Evolutionary conservation across 805 yeast genomes (phyloP).

Genomic region (Debaryomyces castellii): DNA sequence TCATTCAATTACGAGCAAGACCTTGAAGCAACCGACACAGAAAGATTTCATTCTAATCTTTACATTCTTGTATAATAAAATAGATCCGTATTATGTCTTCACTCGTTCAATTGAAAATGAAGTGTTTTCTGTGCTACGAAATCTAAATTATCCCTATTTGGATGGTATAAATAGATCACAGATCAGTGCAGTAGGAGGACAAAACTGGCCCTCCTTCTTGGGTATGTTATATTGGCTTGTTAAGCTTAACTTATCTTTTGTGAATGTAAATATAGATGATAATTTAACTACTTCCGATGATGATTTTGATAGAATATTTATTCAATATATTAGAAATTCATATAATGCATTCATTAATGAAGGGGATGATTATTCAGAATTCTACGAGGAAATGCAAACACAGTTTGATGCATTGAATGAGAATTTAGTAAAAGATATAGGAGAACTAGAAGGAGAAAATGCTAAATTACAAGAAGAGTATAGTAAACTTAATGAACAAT

Average conservation of each 20-base stretch:
- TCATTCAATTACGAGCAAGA: slow-evolving; percentile 63
- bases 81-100: slow-evolving; percentile 79
- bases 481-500: slow-evolving; percentile 42
- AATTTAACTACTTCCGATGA: slow-evolving; percentile 39
- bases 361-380: slow-evolving; percentile 60
- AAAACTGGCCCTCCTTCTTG: slow-evolving; percentile 79
- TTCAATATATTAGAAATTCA: slow-evolving; percentile 61
- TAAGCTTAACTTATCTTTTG: slow-evolving; percentile 44
- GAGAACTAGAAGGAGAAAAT: slow-evolving; percentile 40
- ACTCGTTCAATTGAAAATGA: slow-evolving; percentile 71
- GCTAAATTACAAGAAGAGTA: slow-evolving; percentile 37
- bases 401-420: slow-evolving; percentile 54
- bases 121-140: slow-evolving; percentile 63
- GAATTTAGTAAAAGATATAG: slow-evolving; percentile 48
- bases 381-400: slow-evolving; percentile 52
- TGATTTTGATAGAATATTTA: slow-evolving; percentile 50
- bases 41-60: slow-evolving; percentile 78
- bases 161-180: slow-evolving; percentile 81
- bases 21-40: slow-evolving; percentile 78
- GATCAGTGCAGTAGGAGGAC: slow-evolving; percentile 88
- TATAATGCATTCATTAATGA: slow-evolving; percentile 66
- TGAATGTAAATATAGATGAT: slow-evolving; percentile 28
- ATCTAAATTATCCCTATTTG: slow-evolving; percentile 73
- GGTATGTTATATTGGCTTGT: slow-evolving; percentile 86
- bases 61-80: slow-evolving; percentile 71